Conservation (phyloP, 495 filamentous ascomycete genomes). For the Hypoxylon intermedium region DNA sequence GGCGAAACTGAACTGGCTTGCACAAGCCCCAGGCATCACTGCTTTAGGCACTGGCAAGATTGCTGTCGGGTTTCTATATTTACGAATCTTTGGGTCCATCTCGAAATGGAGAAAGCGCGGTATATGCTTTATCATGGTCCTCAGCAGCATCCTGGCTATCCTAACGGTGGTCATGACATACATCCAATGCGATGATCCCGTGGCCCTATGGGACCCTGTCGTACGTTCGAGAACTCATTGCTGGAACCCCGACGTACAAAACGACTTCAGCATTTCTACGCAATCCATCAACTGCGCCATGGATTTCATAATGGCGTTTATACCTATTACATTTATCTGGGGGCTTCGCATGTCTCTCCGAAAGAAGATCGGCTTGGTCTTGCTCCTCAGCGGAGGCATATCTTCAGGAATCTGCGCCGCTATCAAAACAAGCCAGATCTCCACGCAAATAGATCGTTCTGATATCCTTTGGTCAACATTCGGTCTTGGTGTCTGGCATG, state of each 20-base stretch:
- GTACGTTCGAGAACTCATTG: conserved; percentile 7
- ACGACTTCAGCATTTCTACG: background rate
- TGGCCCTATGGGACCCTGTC: conserved; percentile 22
- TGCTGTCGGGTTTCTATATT: conserved; percentile 19
- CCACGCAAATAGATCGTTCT: background rate
- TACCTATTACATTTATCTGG: conserved; percentile 25
- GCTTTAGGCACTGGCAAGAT: conserved; percentile 18
- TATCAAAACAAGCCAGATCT: conserved; percentile 17
- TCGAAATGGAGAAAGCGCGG: conserved; percentile 10
- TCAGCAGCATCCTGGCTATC: background rate
- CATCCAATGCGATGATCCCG: conserved; percentile 23
- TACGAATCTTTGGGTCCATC: conserved; percentile 15
- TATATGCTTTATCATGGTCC: conserved; percentile 16
- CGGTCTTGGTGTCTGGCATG: conserved; percentile 13
- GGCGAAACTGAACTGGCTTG: conserved; percentile 16
- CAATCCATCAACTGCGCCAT: background rate
- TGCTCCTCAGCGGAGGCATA: conserved; percentile 11
- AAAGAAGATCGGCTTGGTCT: conserved; percentile 4
- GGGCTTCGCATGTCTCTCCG: conserved; percentile 4
- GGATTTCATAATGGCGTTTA: conserved; percentile 17
- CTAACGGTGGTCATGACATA: conserved; percentile 19
- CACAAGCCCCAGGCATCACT: conserved; percentile 14
- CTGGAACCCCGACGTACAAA: conserved; percentile 20
- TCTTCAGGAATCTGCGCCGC: conserved; percentile 31
- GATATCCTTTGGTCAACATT: conserved; percentile 16